These are phyloP conservation scores for Elongisporangium senticosum DNA, from an alignment of 352 stramenopile genomes.

Conservation along the genomic window DNA sequence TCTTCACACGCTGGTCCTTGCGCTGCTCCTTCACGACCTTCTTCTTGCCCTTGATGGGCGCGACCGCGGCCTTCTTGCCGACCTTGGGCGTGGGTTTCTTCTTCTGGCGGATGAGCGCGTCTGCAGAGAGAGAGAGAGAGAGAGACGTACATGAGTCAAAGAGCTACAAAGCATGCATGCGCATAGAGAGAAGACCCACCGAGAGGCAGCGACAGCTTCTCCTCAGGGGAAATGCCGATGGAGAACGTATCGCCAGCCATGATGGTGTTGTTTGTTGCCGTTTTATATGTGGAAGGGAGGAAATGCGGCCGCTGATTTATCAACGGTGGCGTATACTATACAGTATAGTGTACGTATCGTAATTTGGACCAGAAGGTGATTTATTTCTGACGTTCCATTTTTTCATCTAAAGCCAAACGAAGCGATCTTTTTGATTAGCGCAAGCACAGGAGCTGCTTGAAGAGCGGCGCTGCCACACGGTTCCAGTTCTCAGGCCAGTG, in stretches of 20 bases:
- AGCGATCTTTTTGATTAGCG: slow-evolving; percentile 8
- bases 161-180: background rate
- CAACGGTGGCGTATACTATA: background rate
- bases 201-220: slow-evolving; percentile 50
- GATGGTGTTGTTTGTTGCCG: slow-evolving; percentile 1
- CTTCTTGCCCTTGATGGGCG: slow-evolving; percentile 9
- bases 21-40: slow-evolving; percentile 17
- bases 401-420: background rate
- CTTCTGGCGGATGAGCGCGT: slow-evolving; percentile 37
- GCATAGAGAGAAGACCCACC: slow-evolving; percentile 16
- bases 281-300: slow-evolving; percentile 2
- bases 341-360: background rate
- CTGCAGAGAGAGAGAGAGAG: slow-evolving; percentile 9
- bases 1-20: slow-evolving; percentile 69
- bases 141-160: background rate
- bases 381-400: background rate
- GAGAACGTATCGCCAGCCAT: slow-evolving; percentile 20
- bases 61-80: slow-evolving; percentile 10
- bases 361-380: background rate
- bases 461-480: slow-evolving; percentile 51
- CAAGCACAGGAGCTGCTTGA: slow-evolving; percentile 43
- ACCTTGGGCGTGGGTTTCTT: slow-evolving; percentile 22
- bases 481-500: slow-evolving; percentile 80
- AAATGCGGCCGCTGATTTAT: background rate
- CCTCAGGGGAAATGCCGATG: slow-evolving; percentile 45